Evolutionary conservation across 345 rosid species (phyloP).

Genomic region (Salix dunnii): DNA sequence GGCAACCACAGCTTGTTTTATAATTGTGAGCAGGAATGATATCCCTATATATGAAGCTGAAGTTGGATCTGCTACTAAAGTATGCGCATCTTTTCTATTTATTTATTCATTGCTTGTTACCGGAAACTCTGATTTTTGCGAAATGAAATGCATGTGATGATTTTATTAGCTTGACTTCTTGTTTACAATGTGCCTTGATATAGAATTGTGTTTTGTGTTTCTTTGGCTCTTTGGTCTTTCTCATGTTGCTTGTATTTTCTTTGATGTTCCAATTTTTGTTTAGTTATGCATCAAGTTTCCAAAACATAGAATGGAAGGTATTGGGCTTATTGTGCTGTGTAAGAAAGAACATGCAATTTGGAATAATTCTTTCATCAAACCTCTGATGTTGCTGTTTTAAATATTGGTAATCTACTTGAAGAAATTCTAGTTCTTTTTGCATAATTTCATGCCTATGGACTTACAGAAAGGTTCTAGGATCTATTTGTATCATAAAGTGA

Average conservation of each 20-base stretch:
- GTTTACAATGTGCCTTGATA: background rate
- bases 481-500: background rate
- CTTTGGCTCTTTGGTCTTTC: background rate
- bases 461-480: background rate
- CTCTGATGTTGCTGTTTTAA: background rate
- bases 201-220: background rate
- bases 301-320: background rate
- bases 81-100: slow-evolving; percentile 17
- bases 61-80: slow-evolving; percentile 89
- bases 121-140: background rate
- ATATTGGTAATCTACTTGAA: background rate
- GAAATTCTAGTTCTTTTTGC: background rate
- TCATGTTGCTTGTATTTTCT: background rate
- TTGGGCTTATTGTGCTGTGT: background rate
- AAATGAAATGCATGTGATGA: background rate
- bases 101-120: background rate
- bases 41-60: slow-evolving; percentile 97
- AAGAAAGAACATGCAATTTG: background rate
- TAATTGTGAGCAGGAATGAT: slow-evolving; percentile 83
- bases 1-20: slow-evolving; percentile 88
- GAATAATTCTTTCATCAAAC: background rate
- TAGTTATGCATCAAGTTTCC: background rate
- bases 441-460: background rate
- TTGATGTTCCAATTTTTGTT: background rate
- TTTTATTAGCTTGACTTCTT: background rate